Evolutionary conservation across 176 grass and related monocot genomes (phyloP).

Genomic region (Oryza meridionalis): DNA sequence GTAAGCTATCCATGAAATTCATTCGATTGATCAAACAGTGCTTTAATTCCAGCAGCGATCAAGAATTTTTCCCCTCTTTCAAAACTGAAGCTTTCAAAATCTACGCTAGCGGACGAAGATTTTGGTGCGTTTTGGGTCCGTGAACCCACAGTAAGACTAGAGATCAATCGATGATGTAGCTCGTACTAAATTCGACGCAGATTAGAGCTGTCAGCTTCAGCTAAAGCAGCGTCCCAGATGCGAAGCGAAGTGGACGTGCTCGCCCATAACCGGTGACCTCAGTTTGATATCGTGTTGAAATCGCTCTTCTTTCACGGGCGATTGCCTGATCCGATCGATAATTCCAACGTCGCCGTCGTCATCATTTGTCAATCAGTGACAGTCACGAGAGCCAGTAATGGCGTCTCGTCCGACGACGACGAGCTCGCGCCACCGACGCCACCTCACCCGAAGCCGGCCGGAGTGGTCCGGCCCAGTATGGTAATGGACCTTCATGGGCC

Average conservation of each 20-base stretch:
- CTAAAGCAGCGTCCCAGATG: not conserved
- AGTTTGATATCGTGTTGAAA: not conserved
- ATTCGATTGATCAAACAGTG: not conserved
- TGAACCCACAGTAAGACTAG: not conserved
- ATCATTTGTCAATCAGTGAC: not conserved
- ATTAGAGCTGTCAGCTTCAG: not conserved
- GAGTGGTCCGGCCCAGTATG: not conserved
- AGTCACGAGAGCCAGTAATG: not conserved
- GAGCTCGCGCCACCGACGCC: not conserved
- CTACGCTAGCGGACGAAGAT: not conserved
- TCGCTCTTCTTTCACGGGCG: not conserved
- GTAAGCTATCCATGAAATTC: too few species aligned
- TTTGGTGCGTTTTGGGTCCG: not conserved
- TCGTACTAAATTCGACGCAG: not conserved
- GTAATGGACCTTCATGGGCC: not conserved
- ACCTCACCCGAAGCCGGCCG: too few species aligned
- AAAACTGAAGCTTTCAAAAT: too few species aligned
- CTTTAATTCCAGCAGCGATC: not conserved
- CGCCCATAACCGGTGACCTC: not conserved
- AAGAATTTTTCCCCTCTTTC: not conserved
- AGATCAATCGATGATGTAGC: not conserved
- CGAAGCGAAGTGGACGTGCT: not conserved
- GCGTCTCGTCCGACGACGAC: not conserved
- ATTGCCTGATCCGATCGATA: not conserved
- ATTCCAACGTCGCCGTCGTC: not conserved